A percentile compares a stretch with the other conserved stretches of the same genome.
These are phyloP conservation scores for Colletotrichum melonis DNA, from an alignment of 2,329 filamentous ascomycete genomes.

Conservation along the genomic window DNA sequence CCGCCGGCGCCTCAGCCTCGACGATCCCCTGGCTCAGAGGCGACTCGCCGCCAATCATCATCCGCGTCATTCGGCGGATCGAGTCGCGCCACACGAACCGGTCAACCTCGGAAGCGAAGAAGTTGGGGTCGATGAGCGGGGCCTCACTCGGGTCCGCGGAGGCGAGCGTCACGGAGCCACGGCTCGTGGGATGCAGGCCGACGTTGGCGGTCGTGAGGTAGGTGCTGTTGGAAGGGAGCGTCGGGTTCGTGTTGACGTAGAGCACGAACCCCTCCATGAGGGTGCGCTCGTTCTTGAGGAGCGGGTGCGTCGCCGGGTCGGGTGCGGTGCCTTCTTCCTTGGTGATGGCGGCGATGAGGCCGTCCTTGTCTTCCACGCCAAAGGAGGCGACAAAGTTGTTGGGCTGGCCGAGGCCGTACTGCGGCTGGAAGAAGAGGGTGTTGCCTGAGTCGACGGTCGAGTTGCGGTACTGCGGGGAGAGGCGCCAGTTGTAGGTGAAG, in stretches of 20 bases:
- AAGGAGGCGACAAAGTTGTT: slow-evolving; percentile 50
- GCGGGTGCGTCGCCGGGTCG: slow-evolving; percentile 43
- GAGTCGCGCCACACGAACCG: slow-evolving; percentile 43
- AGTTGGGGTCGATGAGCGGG: slow-evolving; percentile 45
- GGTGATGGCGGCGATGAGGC: slow-evolving; percentile 45
- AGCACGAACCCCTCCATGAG: slow-evolving; percentile 38
- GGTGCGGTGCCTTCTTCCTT: slow-evolving; percentile 47
- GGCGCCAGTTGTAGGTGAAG: slow-evolving; percentile 44
- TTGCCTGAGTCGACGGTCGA: slow-evolving; percentile 47
- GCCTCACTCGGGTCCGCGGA: slow-evolving; percentile 35
- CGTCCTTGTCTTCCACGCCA: slow-evolving; percentile 40
- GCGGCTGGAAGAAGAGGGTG: slow-evolving; percentile 43
- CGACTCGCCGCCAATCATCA: slow-evolving; percentile 36
- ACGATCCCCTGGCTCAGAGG: slow-evolving; percentile 35
- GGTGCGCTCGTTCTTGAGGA: slow-evolving; percentile 44
- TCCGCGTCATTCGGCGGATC: slow-evolving; percentile 39
- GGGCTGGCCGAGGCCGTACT: slow-evolving; percentile 49
- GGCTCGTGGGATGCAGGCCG: slow-evolving; percentile 41
- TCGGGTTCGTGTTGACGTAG: slow-evolving; percentile 35
- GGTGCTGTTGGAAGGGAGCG: slow-evolving; percentile 36
- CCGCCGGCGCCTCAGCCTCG: slow-evolving; percentile 39
- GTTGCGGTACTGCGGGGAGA: slow-evolving; percentile 47
- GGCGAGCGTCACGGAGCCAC: slow-evolving; percentile 41
- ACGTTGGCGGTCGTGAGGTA: slow-evolving; percentile 38
- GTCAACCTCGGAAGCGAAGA: slow-evolving; percentile 44